These are phyloP conservation scores for Annulohypoxylon stygium DNA, from an alignment of 495 filamentous ascomycete genomes.

Conservation along the genomic window DNA sequence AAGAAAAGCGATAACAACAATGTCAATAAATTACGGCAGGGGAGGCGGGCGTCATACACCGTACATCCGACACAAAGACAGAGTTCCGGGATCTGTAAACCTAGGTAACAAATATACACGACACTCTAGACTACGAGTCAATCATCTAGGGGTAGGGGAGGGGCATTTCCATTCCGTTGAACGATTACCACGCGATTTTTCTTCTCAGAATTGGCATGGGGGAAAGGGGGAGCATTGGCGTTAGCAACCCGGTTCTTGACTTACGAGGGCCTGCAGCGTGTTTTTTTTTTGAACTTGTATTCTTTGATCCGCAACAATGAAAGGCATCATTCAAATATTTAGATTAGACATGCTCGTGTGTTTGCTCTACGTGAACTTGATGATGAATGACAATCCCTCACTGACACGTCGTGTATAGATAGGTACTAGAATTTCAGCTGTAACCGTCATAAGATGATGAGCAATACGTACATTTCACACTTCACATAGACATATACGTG, in stretches of 20 bases:
- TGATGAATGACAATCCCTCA: background rate
- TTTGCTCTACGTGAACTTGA: background rate
- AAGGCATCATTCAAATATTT: conserved; percentile 16
- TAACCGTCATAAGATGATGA: background rate
- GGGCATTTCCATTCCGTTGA: conserved; percentile 4
- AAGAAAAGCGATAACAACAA: background rate
- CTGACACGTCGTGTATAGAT: background rate
- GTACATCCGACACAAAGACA: background rate
- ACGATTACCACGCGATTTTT: conserved; percentile 11
- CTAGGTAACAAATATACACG: background rate
- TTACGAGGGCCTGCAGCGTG: conserved; percentile 7
- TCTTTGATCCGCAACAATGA: conserved; percentile 23
- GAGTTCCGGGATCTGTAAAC: background rate
- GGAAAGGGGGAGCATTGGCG: conserved; percentile 36
- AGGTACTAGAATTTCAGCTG: background rate
- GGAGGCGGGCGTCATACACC: background rate
- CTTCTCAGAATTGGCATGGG: conserved; percentile 24
- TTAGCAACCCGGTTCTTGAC: conserved; percentile 29
- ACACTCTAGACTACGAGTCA: background rate
- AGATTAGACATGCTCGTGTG: background rate
- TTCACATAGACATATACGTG: background rate
- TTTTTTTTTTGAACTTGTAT: background rate
- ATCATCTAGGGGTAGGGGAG: background rate
- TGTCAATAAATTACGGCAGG: too few relatives aligned
- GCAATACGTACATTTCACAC: background rate